Percentiles rank a stretch among this genome's conserved stretches.
Evolutionary conservation across 1,284 basidiomycete genomes (phyloP).

Genomic region (Athelia sp.): DNA sequence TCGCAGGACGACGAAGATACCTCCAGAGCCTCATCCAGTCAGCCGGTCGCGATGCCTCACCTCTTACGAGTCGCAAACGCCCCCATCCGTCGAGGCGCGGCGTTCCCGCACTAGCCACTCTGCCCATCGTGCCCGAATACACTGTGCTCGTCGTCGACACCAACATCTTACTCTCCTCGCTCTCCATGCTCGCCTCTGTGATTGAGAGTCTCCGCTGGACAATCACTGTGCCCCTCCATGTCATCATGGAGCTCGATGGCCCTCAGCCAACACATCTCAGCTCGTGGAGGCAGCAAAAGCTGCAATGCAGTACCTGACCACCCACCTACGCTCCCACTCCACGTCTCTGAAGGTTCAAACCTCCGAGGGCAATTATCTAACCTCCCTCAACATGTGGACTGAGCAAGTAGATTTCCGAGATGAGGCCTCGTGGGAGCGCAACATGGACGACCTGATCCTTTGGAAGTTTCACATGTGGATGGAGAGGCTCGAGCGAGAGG

Average conservation of each 20-base stretch:
- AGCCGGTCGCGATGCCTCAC: too few relatives aligned
- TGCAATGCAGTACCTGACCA: conserved; percentile 73
- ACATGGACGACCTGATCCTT: conserved; percentile 96
- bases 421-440: conserved; percentile 53
- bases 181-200: conserved; percentile 68
- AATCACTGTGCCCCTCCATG: conserved; percentile 86
- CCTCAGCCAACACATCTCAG: conserved; percentile 59
- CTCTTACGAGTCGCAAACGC: conserved; percentile 23
- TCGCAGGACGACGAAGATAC: too few relatives aligned
- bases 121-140: conserved; percentile 80
- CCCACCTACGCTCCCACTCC: conserved; percentile 72
- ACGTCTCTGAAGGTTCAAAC: conserved; percentile 91
- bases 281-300: conserved; percentile 69
- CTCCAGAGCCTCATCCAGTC: too few relatives aligned
- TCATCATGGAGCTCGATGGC: conserved; percentile 96
- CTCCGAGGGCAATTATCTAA: conserved; percentile 89
- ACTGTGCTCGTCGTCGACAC: conserved; percentile 92
- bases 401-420: conserved; percentile 79
- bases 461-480: conserved; percentile 55
- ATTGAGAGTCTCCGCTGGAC: conserved; percentile 85
- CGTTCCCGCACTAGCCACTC: conserved; percentile 28
- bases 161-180: conserved; percentile 84
- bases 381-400: conserved; percentile 76
- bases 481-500: conserved; percentile 61
- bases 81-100: conserved; percentile 26